phyloP scores from a whole-genome alignment of 2,329 filamentous ascomycete species.

The Epichloe brachyelytri region DNA sequence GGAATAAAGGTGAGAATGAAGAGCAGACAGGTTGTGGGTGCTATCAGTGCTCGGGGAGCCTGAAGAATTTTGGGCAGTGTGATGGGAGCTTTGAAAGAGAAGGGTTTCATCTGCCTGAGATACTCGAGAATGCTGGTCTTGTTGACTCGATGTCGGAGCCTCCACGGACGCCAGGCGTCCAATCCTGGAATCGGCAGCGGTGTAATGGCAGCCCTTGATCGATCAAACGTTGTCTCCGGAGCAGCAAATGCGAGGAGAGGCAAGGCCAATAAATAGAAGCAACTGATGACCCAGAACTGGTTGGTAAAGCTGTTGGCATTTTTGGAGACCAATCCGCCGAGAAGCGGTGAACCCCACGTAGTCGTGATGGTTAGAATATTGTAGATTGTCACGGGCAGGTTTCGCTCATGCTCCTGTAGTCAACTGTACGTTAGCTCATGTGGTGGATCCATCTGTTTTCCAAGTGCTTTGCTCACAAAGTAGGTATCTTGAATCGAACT shows the following conservation, averaged over 20 bases:
- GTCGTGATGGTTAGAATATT: constrained; percentile 30
- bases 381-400: constrained; percentile 30
- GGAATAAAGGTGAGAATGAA: constrained; percentile 33
- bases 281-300: constrained; percentile 38
- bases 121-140: constrained; percentile 23
- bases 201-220: constrained; percentile 16
- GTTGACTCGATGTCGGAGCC: constrained; percentile 17
- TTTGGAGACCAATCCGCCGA: constrained; percentile 36
- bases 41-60: constrained; percentile 31
- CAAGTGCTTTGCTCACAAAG: constrained; percentile 30
- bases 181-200: constrained; percentile 10
- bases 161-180: constrained; percentile 11
- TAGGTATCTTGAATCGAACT: constrained; percentile 43
- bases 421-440: background rate
- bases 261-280: constrained; percentile 33
- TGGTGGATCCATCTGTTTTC: background rate
- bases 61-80: constrained; percentile 26
- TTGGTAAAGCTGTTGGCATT: constrained; percentile 27
- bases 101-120: constrained; percentile 25
- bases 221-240: constrained; percentile 41
- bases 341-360: constrained; percentile 40
- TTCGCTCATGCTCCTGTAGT: constrained; percentile 37
- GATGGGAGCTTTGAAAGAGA: constrained; percentile 22
- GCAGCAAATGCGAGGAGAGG: constrained; percentile 33
- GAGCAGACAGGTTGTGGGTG: constrained; percentile 36